Base-by-base conservation (phyloP, 2,329 filamentous ascomycete species). In the Colletotrichum horii region DNA sequence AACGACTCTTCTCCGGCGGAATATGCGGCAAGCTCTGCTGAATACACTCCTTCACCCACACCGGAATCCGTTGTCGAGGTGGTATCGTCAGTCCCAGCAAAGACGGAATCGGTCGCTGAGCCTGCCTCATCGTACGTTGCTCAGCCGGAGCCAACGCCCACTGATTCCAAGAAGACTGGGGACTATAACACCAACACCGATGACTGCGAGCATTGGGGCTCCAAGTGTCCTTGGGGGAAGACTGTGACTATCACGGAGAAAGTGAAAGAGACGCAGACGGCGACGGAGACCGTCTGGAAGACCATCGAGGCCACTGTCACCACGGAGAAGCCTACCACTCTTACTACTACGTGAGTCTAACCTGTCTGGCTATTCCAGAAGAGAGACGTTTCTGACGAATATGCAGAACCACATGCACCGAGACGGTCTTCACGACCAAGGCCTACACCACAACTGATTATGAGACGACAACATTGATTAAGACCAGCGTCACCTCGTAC, bases 381-480 rank as follows among this genome's bases (percentile, higher is more conserved):
- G 14, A 24, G 4, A 2, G 61, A 12, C 22, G 8, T 43, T 14
- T 19, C 71, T 74, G 8, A 70, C 52, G 30, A 19, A 4, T 15
- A n/a, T 5, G 7, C n/a, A 76, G 70, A 22, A 38, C 66, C 34
- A 74, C 32, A 8, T 75, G 69, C 16, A 75, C 61, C 15, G 56
- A 74, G 61, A 77, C 76, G 5, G 30, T 77, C 12, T 74, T 36
- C 43, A 77, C 74, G 2, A 77, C 70, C 6, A 8, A 74, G 55
- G 66, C 61, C 4, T 77, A 70, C 30, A 77, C 74, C 2, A 71
- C 71, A 6, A 77, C 76, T 2, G 60, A 77, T 4, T 77, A 67
- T 28, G 62, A 76, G 26, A 75, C 74, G 15, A 66, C 36, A 4
- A 77, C 70, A 1, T 26, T 75, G 2, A 34, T 71, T 11, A 38